Evolutionary conservation across 129 eudicot genomes (phyloP).

Genomic region (Escallonia rubra): DNA sequence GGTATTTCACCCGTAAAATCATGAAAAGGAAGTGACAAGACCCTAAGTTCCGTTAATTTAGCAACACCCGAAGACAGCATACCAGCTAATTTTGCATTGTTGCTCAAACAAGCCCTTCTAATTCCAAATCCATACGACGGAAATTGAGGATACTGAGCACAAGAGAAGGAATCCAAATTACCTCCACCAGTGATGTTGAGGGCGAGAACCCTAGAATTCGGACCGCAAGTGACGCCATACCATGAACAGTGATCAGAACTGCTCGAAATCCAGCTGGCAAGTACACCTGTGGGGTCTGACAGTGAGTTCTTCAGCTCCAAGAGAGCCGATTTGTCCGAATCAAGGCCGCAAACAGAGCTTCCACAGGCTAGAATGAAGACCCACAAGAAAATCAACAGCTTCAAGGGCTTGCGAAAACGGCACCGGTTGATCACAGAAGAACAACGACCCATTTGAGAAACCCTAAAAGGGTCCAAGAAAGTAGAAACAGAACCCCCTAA

Average conservation of each 20-base stretch:
- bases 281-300: slow-evolving; percentile 54
- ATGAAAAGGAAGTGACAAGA: slow-evolving; percentile 76
- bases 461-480: slow-evolving; percentile 39
- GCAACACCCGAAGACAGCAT: slow-evolving; percentile 44
- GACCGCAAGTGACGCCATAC: slow-evolving; percentile 67
- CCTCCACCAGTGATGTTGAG: slow-evolving; percentile 75
- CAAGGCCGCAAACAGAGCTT: slow-evolving; percentile 28
- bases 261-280: slow-evolving; percentile 44
- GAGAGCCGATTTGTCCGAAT: slow-evolving; percentile 68
- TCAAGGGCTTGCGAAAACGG: slow-evolving; percentile 35
- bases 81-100: slow-evolving; percentile 45
- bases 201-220: slow-evolving; percentile 55
- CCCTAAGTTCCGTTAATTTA: slow-evolving; percentile 52
- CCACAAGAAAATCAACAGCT: slow-evolving; percentile 30
- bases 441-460: slow-evolving; percentile 53
- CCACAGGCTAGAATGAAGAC: slow-evolving; percentile 25
- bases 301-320: slow-evolving; percentile 56
- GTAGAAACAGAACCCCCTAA: slow-evolving; percentile 17
- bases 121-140: slow-evolving; percentile 83
- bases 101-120: slow-evolving; percentile 50
- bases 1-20: slow-evolving; percentile 76
- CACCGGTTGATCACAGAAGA: slow-evolving; percentile 17
- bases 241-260: slow-evolving; percentile 62
- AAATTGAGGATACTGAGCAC: slow-evolving; percentile 53
- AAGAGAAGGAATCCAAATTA: slow-evolving; percentile 46